Base-by-base conservation (phyloP, 2,329 filamentous ascomycete genomes). In the Rachicladosporium sp. region DNA sequence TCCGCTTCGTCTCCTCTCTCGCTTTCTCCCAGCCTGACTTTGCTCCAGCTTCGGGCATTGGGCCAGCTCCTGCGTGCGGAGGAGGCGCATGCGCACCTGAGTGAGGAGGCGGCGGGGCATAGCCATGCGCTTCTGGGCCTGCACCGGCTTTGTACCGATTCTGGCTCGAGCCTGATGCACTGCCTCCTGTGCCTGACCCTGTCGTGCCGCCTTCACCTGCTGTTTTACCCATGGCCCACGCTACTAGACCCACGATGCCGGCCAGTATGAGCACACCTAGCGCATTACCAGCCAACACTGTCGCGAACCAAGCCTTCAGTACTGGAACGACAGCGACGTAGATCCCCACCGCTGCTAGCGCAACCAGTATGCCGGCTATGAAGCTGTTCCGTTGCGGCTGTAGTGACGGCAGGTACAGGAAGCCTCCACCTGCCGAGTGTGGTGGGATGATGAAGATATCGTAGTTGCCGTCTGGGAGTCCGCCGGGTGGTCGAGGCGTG, bases 401-500 rank as follows among this genome's bases (percentile, higher is more conserved):
- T 45, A 96, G 63, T 0, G 88, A 94, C 0, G 89, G 89, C n/a
- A 96, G 74, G 60, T 96, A 95, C 21, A 96, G 69, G 62, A 95
- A 95, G 29, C 89, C 89, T 0, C 79, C 77, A 38, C 89, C 89
- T 5, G 88, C 74, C 8, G 87, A 89, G 61, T 94, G 87, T 35
- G 88, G 85, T 6, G 89, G 89, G 54, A 96, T 88, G 59, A 95
- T 82, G 66, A 95, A 95, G 57, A 96, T 93, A 67, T 96, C 89
- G 63, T 94, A 96, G 58, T 91, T 93, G 40, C 89, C 88, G 1
- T 82, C 73, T 2, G 89, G 89, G 35, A 95, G 68, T 41, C 82
- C 81, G n/a, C 60, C 57, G 30, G 75, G 70, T 37, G 76, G 71
- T 59, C 80, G 80, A 36, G 85, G 82, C 50, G 78, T 80, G 56